These are phyloP conservation scores for Bruguiera sexangula DNA, from an alignment of 345 rosid genomes.

Conservation along the genomic window DNA sequence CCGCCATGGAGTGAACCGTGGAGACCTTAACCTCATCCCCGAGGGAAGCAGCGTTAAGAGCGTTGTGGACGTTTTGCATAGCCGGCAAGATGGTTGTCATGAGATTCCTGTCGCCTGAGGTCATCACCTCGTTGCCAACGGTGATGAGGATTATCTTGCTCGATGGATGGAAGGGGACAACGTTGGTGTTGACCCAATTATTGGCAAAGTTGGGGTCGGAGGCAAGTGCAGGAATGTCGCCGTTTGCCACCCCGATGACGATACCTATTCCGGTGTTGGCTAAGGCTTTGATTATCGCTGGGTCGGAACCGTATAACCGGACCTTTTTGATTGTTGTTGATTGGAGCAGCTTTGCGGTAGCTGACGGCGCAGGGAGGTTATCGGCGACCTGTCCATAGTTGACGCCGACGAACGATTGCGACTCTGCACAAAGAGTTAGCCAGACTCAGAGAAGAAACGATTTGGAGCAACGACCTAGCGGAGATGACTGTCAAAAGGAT, in stretches of 20 bases:
- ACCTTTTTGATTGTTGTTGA: constrained; percentile 68
- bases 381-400: constrained; percentile 90
- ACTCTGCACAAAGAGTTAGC: constrained; percentile 29
- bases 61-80: constrained; percentile 69
- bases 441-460: not conserved
- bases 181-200: constrained; percentile 74
- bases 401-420: constrained; percentile 74
- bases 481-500: not conserved
- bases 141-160: constrained; percentile 74
- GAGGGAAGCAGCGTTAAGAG: constrained; percentile 55
- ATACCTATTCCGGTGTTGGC: constrained; percentile 79
- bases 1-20: constrained; percentile 74
- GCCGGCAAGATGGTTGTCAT: constrained; percentile 72
- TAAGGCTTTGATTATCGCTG: constrained; percentile 66
- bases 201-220: constrained; percentile 70
- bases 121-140: constrained; percentile 86
- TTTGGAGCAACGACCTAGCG: not conserved
- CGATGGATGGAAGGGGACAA: constrained; percentile 75
- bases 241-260: constrained; percentile 71
- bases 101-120: constrained; percentile 43
- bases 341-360: constrained; percentile 77
- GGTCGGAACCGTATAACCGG: constrained; percentile 81
- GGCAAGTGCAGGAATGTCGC: constrained; percentile 74
- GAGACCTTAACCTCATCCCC: constrained; percentile 76
- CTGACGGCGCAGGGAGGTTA: constrained; percentile 81